Evolutionary conservation across 169 alveolate genomes (phyloP).

Genomic region (Perkinsus marinus): DNA sequence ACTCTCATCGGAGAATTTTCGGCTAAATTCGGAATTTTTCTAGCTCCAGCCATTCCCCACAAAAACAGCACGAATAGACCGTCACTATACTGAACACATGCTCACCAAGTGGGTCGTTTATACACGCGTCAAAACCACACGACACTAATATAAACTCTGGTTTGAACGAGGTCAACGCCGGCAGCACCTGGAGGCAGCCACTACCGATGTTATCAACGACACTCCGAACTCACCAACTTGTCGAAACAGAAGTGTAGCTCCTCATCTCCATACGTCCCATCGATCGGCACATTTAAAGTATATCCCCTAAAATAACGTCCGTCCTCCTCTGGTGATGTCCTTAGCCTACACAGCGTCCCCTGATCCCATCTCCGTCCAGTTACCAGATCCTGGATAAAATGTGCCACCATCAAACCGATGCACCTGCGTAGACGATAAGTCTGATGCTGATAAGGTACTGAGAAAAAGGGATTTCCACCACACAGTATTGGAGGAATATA

Average conservation of each 20-base stretch:
- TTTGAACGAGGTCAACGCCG: conserved; percentile 62
- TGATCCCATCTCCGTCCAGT: conserved; percentile 33
- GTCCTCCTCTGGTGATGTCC: conserved; percentile 14
- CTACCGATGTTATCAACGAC: conserved; percentile 26
- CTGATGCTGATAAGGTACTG: too few species aligned
- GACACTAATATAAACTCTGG: conserved; percentile 85
- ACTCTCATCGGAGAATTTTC: too few species aligned
- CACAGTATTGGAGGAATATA: too few species aligned
- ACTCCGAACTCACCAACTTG: background rate
- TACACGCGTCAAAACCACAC: conserved; percentile 85
- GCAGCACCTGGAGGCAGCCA: conserved; percentile 48
- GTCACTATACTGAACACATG: too few species aligned
- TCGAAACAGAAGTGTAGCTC: background rate
- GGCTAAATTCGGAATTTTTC: too few species aligned
- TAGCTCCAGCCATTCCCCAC: conserved; percentile 47
- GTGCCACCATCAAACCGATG: conserved; percentile 31
- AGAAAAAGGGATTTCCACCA: too few species aligned
- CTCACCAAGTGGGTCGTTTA: conserved; percentile 47
- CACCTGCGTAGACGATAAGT: too few species aligned
- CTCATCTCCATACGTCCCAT: background rate
- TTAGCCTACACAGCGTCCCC: conserved; percentile 26
- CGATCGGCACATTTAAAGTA: background rate
- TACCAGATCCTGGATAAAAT: conserved; percentile 75
- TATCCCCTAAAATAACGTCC: background rate
- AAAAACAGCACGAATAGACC: background rate